Evolutionary conservation across 345 rosid genomes (phyloP), one percentile per base, ranked within the genome.

Genomic region (Euphorbia pulcherrima): DNA sequence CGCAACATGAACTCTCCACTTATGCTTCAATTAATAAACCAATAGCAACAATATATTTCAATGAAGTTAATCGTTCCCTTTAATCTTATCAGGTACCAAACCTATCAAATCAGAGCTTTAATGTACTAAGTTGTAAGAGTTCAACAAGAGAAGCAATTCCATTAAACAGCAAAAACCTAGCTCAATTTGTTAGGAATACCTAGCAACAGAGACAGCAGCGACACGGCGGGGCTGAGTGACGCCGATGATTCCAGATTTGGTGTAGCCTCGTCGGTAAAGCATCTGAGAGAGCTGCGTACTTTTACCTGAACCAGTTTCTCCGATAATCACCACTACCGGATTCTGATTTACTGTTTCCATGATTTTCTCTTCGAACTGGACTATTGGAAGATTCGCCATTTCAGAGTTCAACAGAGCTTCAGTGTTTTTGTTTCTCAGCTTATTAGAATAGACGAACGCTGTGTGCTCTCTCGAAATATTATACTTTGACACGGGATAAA

Each of bases 201-300:
- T 89, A 11, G 97, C 86, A 9, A 94, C 96, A 61, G 97, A 88
- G 54, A 94, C 96, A 0, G 97, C 97, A 12, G 97, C 99, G 26
- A 94, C 97, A 14, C 97, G 90, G 28, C 99, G 97, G 24, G 97
- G 97, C 79, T 94, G 97, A 71, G 99, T 94, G 59, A 94, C 84
- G 71, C 85, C 92, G 47, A 94, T 70, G 74, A 82, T 72, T 47
- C 96, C 96, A 62, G 88, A 82, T 54, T 89, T 85, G 16, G 90
- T 71, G 80, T 85, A 94, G 46, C 97, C 97, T 33, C 78, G 76
- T 23, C 96, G 87, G 82, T 81, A 86, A 18, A 94, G 86, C 69
- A 94, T 91, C 82, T 94, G 99, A 64, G 99, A 91, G 72, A 94
- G 99, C 84, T 89, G 97, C 23, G 99, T 91, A 79, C 99, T 91